Evolutionary conservation across 495 filamentous ascomycete species (phyloP).

Genomic region (Talaromyces adpressus): DNA sequence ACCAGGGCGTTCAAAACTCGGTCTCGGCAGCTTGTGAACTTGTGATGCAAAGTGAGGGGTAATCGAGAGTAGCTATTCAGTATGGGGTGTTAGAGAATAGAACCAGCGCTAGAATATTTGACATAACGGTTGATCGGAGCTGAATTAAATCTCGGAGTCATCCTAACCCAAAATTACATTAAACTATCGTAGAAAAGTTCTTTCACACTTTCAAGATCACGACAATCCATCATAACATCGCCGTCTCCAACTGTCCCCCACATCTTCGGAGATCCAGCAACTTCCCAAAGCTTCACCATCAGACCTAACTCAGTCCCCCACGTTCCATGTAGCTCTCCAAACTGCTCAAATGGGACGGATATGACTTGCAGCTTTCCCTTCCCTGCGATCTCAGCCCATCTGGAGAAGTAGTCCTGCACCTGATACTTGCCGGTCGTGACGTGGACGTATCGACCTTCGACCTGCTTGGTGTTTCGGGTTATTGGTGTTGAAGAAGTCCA

Average conservation of each 20-base stretch:
- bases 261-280: neutral
- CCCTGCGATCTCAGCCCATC: slow-evolving; percentile 29
- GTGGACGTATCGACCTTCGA: neutral
- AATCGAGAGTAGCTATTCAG: neutral
- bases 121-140: neutral
- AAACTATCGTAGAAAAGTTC: neutral
- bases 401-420: slow-evolving; percentile 26
- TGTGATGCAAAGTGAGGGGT: neutral
- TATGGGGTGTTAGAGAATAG: neutral
- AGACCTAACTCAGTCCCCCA: slow-evolving; percentile 11
- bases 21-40: neutral
- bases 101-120: neutral
- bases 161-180: neutral
- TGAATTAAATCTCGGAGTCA: too few species aligned
- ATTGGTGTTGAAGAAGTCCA: neutral
- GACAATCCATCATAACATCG: neutral
- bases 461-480: neutral
- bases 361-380: slow-evolving; percentile 4
- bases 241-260: neutral
- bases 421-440: neutral
- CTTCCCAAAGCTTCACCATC: slow-evolving; percentile 9
- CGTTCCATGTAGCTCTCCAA: slow-evolving; percentile 11
- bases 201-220: neutral
- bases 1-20: neutral
- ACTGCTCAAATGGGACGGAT: slow-evolving; percentile 8